Evolutionary conservation across 208 protist genomes (phyloP).

Genomic region (Trichomonas gallinae): DNA sequence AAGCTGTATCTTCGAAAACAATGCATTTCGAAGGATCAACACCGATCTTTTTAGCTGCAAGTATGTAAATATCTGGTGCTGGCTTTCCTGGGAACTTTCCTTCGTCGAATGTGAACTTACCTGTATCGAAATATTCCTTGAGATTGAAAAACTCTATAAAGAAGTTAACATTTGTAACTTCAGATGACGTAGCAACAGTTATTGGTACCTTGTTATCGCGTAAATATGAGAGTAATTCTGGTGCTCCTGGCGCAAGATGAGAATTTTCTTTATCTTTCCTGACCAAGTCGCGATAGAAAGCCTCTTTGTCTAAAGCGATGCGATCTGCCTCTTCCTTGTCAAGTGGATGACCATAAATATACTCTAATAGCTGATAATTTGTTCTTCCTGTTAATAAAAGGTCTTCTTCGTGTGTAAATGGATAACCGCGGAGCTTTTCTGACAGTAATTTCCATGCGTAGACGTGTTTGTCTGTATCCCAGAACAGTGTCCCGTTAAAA

Average conservation of each 20-base stretch:
- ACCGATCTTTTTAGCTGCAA: background rate
- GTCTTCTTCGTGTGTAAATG: background rate
- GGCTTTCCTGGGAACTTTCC: background rate
- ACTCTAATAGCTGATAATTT: background rate
- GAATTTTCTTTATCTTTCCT: background rate
- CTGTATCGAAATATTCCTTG: background rate
- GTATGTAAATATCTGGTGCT: background rate
- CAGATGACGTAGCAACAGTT: background rate
- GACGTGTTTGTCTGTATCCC: background rate
- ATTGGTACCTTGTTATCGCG: background rate
- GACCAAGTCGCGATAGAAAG: background rate
- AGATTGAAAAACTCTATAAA: background rate
- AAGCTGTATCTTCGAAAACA: background rate
- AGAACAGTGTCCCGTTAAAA: slow-evolving; percentile 13
- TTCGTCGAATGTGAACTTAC: background rate
- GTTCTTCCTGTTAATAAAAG: background rate
- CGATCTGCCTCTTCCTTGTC: background rate
- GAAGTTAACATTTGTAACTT: background rate
- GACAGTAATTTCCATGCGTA: background rate
- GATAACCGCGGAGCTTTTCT: background rate
- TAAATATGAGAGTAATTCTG: background rate
- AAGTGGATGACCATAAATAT: background rate
- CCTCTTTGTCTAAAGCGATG: background rate
- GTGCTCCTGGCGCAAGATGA: background rate
- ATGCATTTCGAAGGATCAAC: background rate